A percentile compares a stretch with the other conserved stretches of the same genome.
These are phyloP conservation scores for Aureobasidium sp. DNA, from an alignment of 2,329 filamentous ascomycete species.

Conservation along the genomic window DNA sequence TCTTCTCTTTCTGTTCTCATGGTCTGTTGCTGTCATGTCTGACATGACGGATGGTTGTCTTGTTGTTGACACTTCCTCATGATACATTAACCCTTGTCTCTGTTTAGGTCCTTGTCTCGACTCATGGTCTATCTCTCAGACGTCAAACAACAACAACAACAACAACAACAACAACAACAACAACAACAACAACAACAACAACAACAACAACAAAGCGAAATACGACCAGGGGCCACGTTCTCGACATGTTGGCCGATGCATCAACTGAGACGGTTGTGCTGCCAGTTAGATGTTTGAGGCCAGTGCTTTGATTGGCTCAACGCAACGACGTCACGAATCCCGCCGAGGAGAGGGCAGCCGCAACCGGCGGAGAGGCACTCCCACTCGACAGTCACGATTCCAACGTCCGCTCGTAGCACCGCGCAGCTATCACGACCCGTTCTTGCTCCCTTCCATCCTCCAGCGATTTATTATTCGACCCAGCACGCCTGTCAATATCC, in stretches of 20 bases:
- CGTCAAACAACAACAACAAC: background rate
- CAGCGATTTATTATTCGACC: background rate
- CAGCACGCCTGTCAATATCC: background rate
- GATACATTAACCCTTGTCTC: background rate
- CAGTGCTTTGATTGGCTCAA: constrained; percentile 1
- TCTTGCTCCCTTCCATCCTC: background rate
- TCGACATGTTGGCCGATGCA: constrained; percentile 1
- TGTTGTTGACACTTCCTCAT: background rate
- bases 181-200: background rate
- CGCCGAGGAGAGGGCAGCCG: background rate
- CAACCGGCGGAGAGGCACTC: background rate
- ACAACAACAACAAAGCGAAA: background rate
- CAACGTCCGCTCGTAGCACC: constrained; percentile 3
- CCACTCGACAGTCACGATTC: background rate
- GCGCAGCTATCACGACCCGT: background rate
- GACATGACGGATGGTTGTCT: background rate
- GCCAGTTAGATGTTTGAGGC: background rate
- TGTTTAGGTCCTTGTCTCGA: constrained; percentile 3
- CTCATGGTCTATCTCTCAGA: background rate
- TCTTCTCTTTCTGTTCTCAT: background rate
- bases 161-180: constrained; percentile 1
- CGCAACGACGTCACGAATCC: background rate
- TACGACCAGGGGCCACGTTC: constrained; percentile 1
- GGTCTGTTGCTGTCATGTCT: background rate
- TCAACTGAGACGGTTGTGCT: background rate